A percentile compares a stretch with the other conserved stretches of the same genome.
These are phyloP conservation scores for Phytophthora melonis DNA, from an alignment of 352 stramenopile genomes.

Conservation along the genomic window DNA sequence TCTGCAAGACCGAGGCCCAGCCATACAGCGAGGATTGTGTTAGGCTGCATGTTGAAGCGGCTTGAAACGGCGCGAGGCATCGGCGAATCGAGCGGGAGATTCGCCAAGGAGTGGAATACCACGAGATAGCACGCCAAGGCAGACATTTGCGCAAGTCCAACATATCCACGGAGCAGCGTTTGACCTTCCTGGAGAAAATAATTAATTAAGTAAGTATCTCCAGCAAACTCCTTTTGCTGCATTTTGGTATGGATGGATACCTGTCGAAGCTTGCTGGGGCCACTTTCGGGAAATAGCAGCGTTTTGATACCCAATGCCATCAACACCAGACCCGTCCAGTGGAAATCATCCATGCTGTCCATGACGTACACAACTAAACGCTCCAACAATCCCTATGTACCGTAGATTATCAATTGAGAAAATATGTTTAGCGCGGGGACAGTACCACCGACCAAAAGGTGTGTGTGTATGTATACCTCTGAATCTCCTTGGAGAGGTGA, in stretches of 20 bases:
- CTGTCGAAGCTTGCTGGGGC: slow-evolving; percentile 6
- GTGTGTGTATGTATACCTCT: slow-evolving; percentile 35
- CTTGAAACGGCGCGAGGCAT: slow-evolving; percentile 92
- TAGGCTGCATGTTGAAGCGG: slow-evolving; percentile 93
- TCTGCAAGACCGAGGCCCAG: slow-evolving; percentile 68
- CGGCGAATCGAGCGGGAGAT: slow-evolving; percentile 87
- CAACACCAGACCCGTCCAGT: slow-evolving; percentile 23
- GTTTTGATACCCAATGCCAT: slow-evolving; percentile 32
- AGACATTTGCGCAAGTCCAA: slow-evolving; percentile 49
- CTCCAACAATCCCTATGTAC: slow-evolving; percentile 27
- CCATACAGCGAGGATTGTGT: slow-evolving; percentile 87
- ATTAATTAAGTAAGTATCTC: background rate
- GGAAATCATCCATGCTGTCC: slow-evolving; percentile 45
- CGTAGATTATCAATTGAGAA: background rate
- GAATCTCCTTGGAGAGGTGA: slow-evolving; percentile 69
- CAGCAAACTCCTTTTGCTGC: background rate
- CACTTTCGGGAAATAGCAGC: slow-evolving; percentile 5
- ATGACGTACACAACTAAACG: slow-evolving; percentile 40
- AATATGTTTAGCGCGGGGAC: background rate
- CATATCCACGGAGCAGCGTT: slow-evolving; percentile 9
- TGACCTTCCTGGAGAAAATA: slow-evolving; percentile 1
- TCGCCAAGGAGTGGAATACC: slow-evolving; percentile 93
- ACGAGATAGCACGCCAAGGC: slow-evolving; percentile 83
- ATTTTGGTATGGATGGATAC: slow-evolving; percentile 1
- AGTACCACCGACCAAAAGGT: too few relatives aligned